phyloP scores from a whole-genome alignment of 2,329 filamentous ascomycete genomes.

The Lasiodiplodia sp. region DNA sequence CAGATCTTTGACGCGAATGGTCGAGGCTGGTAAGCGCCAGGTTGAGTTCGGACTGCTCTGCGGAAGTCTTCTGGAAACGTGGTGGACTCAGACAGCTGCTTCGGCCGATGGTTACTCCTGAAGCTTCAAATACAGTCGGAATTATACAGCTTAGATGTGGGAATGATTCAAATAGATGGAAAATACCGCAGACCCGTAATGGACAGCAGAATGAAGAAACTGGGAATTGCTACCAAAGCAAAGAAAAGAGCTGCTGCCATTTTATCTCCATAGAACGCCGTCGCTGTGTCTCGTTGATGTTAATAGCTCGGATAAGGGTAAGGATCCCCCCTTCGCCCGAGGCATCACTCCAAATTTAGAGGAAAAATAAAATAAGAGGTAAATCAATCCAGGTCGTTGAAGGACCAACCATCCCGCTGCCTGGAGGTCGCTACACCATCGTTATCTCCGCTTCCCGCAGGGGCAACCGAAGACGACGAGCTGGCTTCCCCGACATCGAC shows the following conservation, averaged over 20 bases:
- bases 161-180: not conserved
- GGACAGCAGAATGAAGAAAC: not conserved
- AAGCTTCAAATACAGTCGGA: not conserved
- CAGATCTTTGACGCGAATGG: not conserved
- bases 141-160: not conserved
- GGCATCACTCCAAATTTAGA: too few relatives aligned
- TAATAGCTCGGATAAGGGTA: not conserved
- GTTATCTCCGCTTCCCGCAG: not conserved
- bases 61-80: not conserved
- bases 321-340: too few relatives aligned
- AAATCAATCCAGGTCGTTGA: conserved; percentile 13
- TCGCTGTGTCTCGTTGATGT: conserved; percentile 1
- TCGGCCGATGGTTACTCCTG: not conserved
- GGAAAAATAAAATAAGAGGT: not conserved
- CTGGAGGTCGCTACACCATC: conserved; percentile 2
- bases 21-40: not conserved
- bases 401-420: conserved; percentile 18
- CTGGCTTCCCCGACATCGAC: conserved; percentile 9
- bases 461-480: not conserved
- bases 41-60: not conserved
- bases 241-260: not conserved
- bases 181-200: not conserved
- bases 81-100: not conserved
- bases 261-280: conserved; percentile 4
- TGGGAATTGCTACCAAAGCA: not conserved